Evolutionary conservation across 176 grass and related monocot genomes (phyloP), one percentile per base, ranked within the genome.

Genomic region (Poa pratensis): DNA sequence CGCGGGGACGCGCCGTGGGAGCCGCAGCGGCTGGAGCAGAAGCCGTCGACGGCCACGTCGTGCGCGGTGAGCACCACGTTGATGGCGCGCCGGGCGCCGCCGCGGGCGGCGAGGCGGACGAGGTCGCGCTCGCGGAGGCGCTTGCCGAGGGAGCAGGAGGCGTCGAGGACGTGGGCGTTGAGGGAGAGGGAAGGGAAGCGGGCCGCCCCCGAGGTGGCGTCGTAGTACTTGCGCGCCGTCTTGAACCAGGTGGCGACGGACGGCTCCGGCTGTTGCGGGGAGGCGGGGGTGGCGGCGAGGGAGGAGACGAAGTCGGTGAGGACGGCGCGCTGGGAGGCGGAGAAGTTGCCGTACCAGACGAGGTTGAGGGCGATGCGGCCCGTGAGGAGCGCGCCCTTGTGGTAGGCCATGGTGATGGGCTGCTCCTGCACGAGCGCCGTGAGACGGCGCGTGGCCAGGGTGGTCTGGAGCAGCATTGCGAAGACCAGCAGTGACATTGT

Each of bases 11-110:
- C 85, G 53, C 96, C 91, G 88, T 99, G 96, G 2, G 85, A 83
- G 67, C 89, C 96, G 75, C 96, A 99, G n/a, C 90, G 90, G 86
- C 88, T 96, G 91, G 84, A 86, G 88, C 96, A 96, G 88, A 99
- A 99, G 1, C 96, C 96, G 74, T 96, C 96, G 0, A 96, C 93
- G 14, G 78, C 83, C 1, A 99, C 96, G 74, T 96, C 96, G 53
- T 87, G 62, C 7, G 96, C 88, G 1, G 96, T 99, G 39, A 99
- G 90, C 15, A 99, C 96, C 7, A 99, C 83, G 82, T 94, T 95
- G 89, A 99, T 80, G 43, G 89, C 86, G 58, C 85, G 71, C 43
- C 86, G 83, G 18, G 86, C 34, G 0, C 27, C 46, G 0, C 93
- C 96, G 67, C 82, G 86, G 1, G 70, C 59, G 0, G 88, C 93